These are phyloP conservation scores for Asterionellopsis glacialis DNA, from an alignment of 108 stramenopile species.

Conservation along the genomic window DNA sequence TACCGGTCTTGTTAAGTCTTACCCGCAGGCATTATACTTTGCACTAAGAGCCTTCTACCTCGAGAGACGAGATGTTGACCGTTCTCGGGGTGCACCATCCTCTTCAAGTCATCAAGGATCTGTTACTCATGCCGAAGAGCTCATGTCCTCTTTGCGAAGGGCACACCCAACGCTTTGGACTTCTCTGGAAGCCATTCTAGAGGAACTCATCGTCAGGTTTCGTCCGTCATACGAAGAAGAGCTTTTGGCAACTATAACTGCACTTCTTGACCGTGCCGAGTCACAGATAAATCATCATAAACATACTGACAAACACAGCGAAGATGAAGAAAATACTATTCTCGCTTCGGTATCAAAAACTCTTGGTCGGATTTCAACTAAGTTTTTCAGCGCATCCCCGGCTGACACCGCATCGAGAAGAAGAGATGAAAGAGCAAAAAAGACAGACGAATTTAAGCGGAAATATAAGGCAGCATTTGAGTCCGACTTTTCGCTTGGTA, in stretches of 20 bases:
- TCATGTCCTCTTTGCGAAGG: conserved; percentile 82
- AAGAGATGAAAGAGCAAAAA: conserved; percentile 53
- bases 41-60: conserved; percentile 79
- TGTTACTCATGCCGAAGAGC: conserved; percentile 70
- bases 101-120: conserved; percentile 38
- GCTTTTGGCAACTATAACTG: conserved; percentile 76
- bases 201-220: conserved; percentile 89
- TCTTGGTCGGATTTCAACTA: conserved; percentile 56
- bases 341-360: conserved; percentile 55
- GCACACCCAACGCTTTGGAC: conserved; percentile 83
- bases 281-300: conserved; percentile 30
- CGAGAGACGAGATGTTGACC: conserved; percentile 80
- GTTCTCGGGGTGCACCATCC: conserved; percentile 36
- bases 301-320: conserved; percentile 20
- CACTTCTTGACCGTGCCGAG: conserved; percentile 67
- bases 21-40: conserved; percentile 86
- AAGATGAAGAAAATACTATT: conserved; percentile 43
- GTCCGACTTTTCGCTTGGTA: conserved; percentile 49
- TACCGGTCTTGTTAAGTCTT: conserved; percentile 51
- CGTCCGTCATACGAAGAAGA: conserved; percentile 90
- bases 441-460: conserved; percentile 64
- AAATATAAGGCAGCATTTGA: conserved; percentile 64
- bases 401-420: conserved; percentile 22
- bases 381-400: conserved; percentile 58
- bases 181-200: conserved; percentile 86